Percentiles rank a stretch among this genome's conserved stretches.
These are phyloP conservation scores for Lichtheimia ornata DNA, from an alignment of 371 early-diverging fungal genomes.

Conservation along the genomic window DNA sequence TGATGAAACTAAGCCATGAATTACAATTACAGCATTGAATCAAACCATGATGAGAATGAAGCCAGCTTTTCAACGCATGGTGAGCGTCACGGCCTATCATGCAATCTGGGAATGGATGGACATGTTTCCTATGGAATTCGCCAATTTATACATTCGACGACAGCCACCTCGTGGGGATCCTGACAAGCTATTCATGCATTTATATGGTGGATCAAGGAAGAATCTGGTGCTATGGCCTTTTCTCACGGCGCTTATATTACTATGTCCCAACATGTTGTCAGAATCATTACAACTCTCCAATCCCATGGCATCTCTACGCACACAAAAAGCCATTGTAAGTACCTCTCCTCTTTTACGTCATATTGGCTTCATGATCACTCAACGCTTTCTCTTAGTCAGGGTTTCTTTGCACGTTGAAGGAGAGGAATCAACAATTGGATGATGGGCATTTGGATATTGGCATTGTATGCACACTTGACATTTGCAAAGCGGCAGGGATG, in stretches of 20 bases:
- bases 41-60: constrained; percentile 31
- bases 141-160: constrained; percentile 55
- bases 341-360: neutral
- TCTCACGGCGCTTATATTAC: constrained; percentile 70
- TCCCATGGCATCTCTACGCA: neutral
- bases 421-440: constrained; percentile 49
- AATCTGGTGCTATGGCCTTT: constrained; percentile 78
- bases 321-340: neutral
- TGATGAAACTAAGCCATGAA: neutral
- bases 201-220: constrained; percentile 46
- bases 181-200: constrained; percentile 74
- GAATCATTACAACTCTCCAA: neutral
- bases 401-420: neutral
- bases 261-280: constrained; percentile 62
- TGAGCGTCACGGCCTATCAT: constrained; percentile 65
- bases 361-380: too few species aligned
- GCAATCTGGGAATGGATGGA: constrained; percentile 90
- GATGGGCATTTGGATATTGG: constrained; percentile 63
- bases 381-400: neutral
- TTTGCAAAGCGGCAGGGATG: constrained; percentile 74
- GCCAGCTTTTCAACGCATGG: constrained; percentile 59
- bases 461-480: constrained; percentile 72
- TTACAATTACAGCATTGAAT: neutral
- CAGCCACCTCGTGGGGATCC: constrained; percentile 69
- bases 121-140: constrained; percentile 71